A percentile compares a stretch with the other conserved stretches of the same genome.
Conservation (phyloP, 2,329 filamentous ascomycete genomes). For the Onygenales sp. region DNA sequence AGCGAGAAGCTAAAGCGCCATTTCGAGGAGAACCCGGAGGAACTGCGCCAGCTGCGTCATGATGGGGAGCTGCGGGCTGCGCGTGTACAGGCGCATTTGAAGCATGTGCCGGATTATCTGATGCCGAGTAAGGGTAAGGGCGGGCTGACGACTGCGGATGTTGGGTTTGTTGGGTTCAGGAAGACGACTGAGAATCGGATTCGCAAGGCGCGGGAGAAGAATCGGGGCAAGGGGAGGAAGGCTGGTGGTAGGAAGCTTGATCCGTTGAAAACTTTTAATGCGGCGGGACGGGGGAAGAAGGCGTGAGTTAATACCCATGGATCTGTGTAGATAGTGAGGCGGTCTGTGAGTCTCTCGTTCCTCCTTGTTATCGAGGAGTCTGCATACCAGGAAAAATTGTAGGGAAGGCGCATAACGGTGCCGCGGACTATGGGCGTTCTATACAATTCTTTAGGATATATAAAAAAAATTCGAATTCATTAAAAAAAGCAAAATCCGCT, state of each 20-base stretch:
- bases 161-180: conserved; percentile 65
- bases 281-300: conserved; percentile 33
- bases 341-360: too few relatives aligned
- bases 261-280: conserved; percentile 83
- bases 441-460: too few relatives aligned
- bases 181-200: conserved; percentile 43
- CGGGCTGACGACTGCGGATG: conserved; percentile 53
- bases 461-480: too few relatives aligned
- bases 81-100: conserved; percentile 77
- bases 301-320: too few relatives aligned
- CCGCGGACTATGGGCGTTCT: too few relatives aligned
- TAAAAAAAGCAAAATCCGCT: too few relatives aligned
- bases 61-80: conserved; percentile 80
- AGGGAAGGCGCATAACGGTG: too few relatives aligned
- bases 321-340: too few relatives aligned
- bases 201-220: conserved; percentile 39
- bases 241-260: conserved; percentile 61
- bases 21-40: conserved; percentile 93
- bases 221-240: conserved; percentile 34
- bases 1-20: conserved; percentile 89
- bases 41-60: conserved; percentile 78
- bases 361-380: too few relatives aligned
- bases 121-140: conserved; percentile 69
- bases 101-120: conserved; percentile 89
- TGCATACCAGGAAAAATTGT: too few relatives aligned